Evolutionary conservation across 805 yeast species (phyloP).

Genomic region (Zygosaccharomyces gambellarensis): DNA sequence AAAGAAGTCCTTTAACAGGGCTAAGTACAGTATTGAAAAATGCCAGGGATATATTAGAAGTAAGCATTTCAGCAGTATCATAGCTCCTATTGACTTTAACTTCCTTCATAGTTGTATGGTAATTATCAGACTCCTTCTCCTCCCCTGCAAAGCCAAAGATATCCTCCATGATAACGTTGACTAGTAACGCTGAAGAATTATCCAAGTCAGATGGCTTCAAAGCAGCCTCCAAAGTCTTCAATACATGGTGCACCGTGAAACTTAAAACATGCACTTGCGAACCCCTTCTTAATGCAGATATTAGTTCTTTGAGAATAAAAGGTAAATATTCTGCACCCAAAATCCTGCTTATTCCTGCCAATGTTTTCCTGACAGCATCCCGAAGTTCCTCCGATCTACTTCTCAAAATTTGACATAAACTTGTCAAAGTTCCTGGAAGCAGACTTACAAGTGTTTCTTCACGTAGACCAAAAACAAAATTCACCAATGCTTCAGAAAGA

Average conservation of each 20-base stretch:
- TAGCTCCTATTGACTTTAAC: constrained; percentile 83
- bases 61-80: constrained; percentile 77
- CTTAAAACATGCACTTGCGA: constrained; percentile 92
- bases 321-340: constrained; percentile 71
- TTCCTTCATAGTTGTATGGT: constrained; percentile 79
- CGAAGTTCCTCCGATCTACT: constrained; percentile 82
- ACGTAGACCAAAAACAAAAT: constrained; percentile 58
- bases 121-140: constrained; percentile 93
- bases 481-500: constrained; percentile 72
- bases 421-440: constrained; percentile 78
- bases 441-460: constrained; percentile 49
- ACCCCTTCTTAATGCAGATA: constrained; percentile 75
- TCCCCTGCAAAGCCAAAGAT: constrained; percentile 86
- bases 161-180: constrained; percentile 83
- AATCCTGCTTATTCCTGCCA: constrained; percentile 56
- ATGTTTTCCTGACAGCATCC: constrained; percentile 73
- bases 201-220: constrained; percentile 72
- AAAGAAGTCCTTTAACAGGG: constrained; percentile 63
- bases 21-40: constrained; percentile 53
- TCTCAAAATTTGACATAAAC: constrained; percentile 83
- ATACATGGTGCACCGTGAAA: constrained; percentile 72
- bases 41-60: constrained; percentile 56
- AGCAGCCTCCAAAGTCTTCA: constrained; percentile 46
- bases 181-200: constrained; percentile 53
- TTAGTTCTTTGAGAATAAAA: constrained; percentile 74